Evolutionary conservation across 78 protist species (phyloP), one percentile per base, ranked within the genome.

Genomic region (Dictyostelium purpureum): DNA sequence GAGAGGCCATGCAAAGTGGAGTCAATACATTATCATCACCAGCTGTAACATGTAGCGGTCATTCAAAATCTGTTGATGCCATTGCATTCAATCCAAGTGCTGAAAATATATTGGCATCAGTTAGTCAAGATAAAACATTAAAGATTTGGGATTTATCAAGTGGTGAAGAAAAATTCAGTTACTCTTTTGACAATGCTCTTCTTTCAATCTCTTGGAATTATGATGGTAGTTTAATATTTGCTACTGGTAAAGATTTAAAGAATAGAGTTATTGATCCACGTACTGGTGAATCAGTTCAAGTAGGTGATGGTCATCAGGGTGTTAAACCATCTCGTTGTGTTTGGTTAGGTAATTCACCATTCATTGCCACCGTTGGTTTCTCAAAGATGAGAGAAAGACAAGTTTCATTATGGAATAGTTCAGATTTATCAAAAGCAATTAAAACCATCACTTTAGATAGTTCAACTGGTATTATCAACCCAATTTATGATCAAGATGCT

Each of bases 401-500:
- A 93, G 66, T 93, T 4, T 61, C 11, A 37, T 19, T 98, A 31
- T 96, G 95, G 90, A 77, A 96, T 65, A 47, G 93, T 14, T 16
- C 49, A 21, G 79, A 87, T 74, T 31, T 98, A 16, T 1, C 49
- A 28, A 69, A 90, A 76, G 74, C 95, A 28, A 21, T 59, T 12
- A 74, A 61, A 51, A 47, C 89, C 1, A 51, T 81, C 19, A 87
- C 93, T 26, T 65, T 97, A 28, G 98, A 97, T 95, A 82, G 45
- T 37, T 94, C 71, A 31, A 95, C 97, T 9, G 98, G 99, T 52
- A 57, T 96, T 18, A 45, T 97, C 21, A 74, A 92, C 4, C 97
- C 98, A 45, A 75, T 96, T 85, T 98, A 95, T 70, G 99, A 98
- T 73, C 79, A 37, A 43, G 99, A 98, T 94, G 88, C 97, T 21